Conservation (phyloP, 2,329 filamentous ascomycete genomes). For the Penicillium crustosum region DNA sequence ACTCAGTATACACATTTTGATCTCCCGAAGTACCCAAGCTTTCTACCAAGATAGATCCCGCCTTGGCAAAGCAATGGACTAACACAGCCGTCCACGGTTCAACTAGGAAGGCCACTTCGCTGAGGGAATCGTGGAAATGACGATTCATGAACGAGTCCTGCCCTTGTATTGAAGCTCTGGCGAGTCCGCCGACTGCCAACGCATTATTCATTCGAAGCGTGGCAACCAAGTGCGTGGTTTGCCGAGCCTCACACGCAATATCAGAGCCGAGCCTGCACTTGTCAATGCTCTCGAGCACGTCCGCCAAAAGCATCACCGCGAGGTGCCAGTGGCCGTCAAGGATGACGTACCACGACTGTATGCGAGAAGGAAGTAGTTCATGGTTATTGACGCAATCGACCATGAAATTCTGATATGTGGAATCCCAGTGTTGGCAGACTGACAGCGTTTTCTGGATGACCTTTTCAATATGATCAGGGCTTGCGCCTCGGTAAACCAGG, state of each 20-base stretch:
- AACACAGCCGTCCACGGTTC: conserved; percentile 61
- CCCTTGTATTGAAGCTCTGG: conserved; percentile 47
- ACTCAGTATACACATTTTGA: conserved; percentile 3
- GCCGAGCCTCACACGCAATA: conserved; percentile 26
- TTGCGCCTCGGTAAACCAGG: conserved; percentile 45
- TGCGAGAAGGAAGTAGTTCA: conserved; percentile 51
- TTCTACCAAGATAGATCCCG: conserved; percentile 45
- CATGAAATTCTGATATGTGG: conserved; percentile 54
- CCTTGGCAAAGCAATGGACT: conserved; percentile 54
- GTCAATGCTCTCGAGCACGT: conserved; percentile 55
- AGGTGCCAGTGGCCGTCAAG: conserved; percentile 60
- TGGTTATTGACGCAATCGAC: conserved; percentile 53
- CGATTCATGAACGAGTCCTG: conserved; percentile 8
- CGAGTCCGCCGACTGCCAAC: conserved; percentile 51
- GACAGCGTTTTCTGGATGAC: conserved; percentile 50
- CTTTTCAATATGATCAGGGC: conserved; percentile 47
- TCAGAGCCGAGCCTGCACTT: conserved; percentile 23
- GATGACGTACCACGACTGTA: conserved; percentile 62
- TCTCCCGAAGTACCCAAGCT: not conserved
- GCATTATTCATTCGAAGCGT: conserved; percentile 49
- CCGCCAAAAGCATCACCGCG: conserved; percentile 55
- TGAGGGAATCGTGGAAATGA: conserved; percentile 55
- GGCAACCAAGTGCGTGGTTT: conserved; percentile 36
- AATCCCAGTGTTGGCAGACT: conserved; percentile 58
- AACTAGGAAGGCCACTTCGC: conserved; percentile 57